Evolutionary conservation across 176 grass and related monocot species (phyloP).

Genomic region (Oryza longistaminata): DNA sequence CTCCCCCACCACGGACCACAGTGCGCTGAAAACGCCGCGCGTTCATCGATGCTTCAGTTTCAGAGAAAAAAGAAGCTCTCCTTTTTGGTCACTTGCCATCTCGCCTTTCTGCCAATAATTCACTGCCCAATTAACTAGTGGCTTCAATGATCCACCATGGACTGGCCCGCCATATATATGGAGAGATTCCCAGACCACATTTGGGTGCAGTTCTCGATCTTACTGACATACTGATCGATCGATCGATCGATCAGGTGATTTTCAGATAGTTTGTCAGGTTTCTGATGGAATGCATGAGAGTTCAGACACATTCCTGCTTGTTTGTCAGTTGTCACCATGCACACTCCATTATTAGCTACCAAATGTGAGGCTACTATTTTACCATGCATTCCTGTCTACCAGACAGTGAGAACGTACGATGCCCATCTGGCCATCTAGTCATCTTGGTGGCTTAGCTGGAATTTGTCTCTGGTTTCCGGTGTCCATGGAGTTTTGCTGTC

Average conservation of each 20-base stretch:
- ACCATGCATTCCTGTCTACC: neutral
- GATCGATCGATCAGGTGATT: neutral
- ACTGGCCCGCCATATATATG: neutral
- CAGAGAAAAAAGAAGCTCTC: neutral
- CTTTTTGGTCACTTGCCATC: neutral
- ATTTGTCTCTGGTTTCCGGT: neutral
- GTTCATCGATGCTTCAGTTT: constrained; percentile 5
- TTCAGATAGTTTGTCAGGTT: neutral
- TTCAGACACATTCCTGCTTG: neutral
- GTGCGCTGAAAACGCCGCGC: neutral
- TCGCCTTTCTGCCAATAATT: constrained; percentile 23
- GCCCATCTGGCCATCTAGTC: too few species aligned
- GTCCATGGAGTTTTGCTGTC: neutral
- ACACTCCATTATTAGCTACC: neutral
- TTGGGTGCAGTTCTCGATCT: neutral
- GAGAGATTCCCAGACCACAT: constrained; percentile 4
- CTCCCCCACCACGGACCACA: neutral
- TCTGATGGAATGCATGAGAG: neutral
- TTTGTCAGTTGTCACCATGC: neutral
- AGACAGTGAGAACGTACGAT: neutral
- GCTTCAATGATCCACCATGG: constrained; percentile 9
- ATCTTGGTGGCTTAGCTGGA: neutral
- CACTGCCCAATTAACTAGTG: neutral
- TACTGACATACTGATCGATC: neutral
- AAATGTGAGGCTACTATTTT: neutral